Conservation (phyloP, 2,329 filamentous ascomycete genomes). For the Fusarium foetens region DNA sequence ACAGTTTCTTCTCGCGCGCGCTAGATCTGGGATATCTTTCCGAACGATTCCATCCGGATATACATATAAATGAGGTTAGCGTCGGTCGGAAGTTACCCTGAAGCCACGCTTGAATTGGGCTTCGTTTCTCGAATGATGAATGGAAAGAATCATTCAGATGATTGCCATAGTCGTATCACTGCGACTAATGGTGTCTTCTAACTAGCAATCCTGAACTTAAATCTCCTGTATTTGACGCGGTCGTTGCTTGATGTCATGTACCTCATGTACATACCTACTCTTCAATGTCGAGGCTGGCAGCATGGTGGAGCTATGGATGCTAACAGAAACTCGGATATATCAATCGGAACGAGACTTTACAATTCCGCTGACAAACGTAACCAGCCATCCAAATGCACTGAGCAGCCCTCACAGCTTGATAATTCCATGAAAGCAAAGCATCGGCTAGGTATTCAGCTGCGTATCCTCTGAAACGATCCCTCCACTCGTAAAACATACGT, state of each 20-base stretch:
- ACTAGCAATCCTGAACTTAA: too few relatives aligned
- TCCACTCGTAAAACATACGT: background rate
- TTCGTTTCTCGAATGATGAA: background rate
- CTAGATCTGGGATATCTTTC: background rate
- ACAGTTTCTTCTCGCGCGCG: conserved; percentile 9
- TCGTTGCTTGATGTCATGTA: background rate
- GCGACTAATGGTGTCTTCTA: background rate
- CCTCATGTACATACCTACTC: background rate
- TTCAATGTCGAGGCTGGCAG: background rate
- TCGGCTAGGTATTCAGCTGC: background rate
- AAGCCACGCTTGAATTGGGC: background rate
- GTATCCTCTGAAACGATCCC: background rate
- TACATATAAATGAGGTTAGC: background rate
- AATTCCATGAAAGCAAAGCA: background rate
- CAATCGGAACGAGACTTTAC: background rate
- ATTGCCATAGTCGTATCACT: background rate
- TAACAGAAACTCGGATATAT: background rate
- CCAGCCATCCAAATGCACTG: background rate
- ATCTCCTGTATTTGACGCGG: background rate
- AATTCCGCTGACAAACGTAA: background rate
- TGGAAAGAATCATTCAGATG: too few relatives aligned
- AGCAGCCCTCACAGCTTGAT: background rate
- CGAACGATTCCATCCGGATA: conserved; percentile 7
- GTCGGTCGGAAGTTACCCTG: background rate
- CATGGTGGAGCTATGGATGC: background rate